A percentile compares a stretch with the other conserved stretches of the same genome.
Conservation (phyloP, 176 grass and related monocot species). For the Ensete ventricosum region DNA sequence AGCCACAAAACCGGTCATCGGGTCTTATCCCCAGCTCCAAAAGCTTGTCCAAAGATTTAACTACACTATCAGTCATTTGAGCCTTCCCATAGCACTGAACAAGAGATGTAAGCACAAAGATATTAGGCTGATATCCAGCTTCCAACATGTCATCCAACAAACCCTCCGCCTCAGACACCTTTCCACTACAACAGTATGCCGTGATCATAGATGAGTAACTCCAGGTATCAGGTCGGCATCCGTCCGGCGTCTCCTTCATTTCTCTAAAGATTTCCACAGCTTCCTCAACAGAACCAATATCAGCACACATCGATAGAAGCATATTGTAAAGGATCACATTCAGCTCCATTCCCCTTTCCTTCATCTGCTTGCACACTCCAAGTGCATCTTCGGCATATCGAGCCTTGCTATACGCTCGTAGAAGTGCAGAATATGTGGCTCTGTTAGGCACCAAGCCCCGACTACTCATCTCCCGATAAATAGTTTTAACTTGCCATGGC, state of each 20-base stretch:
- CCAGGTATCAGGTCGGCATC: slow-evolving; percentile 59
- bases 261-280: slow-evolving; percentile 60
- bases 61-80: slow-evolving; percentile 38
- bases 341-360: slow-evolving; percentile 33
- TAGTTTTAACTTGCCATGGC: slow-evolving; percentile 89
- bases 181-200: slow-evolving; percentile 55
- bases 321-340: slow-evolving; percentile 55
- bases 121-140: slow-evolving; percentile 52
- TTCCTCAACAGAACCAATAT: slow-evolving; percentile 65
- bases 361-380: slow-evolving; percentile 48
- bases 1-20: slow-evolving; percentile 67
- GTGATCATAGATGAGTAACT: slow-evolving; percentile 86
- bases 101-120: slow-evolving; percentile 80
- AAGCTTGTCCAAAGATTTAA: slow-evolving; percentile 48
- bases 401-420: slow-evolving; percentile 70
- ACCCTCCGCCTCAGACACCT: slow-evolving; percentile 49
- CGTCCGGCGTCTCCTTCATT: slow-evolving; percentile 57
- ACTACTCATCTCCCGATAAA: slow-evolving; percentile 59
- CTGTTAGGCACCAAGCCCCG: slow-evolving; percentile 35
- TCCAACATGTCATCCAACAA: slow-evolving; percentile 70
- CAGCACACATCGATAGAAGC: slow-evolving; percentile 84
- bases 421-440: slow-evolving; percentile 48
- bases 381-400: slow-evolving; percentile 77
- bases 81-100: slow-evolving; percentile 75
- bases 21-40: slow-evolving; percentile 41